These are phyloP conservation scores for Boletus rubescentipes DNA, from an alignment of 768 basidiomycete species.

Conservation along the genomic window DNA sequence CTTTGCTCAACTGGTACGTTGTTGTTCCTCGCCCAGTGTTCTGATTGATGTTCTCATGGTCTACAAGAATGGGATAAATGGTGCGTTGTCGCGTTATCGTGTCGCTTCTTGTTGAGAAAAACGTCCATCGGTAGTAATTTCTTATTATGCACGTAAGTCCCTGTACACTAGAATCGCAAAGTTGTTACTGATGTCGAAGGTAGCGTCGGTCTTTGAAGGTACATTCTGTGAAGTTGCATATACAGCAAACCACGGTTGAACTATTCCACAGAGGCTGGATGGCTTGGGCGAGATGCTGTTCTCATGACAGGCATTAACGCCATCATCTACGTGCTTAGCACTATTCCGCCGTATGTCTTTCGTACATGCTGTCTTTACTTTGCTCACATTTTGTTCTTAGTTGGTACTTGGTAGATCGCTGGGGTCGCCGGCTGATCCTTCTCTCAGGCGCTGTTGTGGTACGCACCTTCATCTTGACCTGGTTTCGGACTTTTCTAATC, in stretches of 20 bases:
- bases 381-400: slow-evolving; percentile 38
- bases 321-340: slow-evolving; percentile 74
- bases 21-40: neutral
- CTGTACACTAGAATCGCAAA: neutral
- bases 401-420: slow-evolving; percentile 92
- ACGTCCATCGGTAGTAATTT: slow-evolving; percentile 62
- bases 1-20: slow-evolving; percentile 86
- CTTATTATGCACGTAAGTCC: slow-evolving; percentile 86
- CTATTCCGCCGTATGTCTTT: slow-evolving; percentile 76
- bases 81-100: slow-evolving; percentile 39
- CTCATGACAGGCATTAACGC: slow-evolving; percentile 96
- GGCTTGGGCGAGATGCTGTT: slow-evolving; percentile 90
- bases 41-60: slow-evolving; percentile 1
- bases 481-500: slow-evolving; percentile 4
- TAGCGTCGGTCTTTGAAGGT: slow-evolving; percentile 93
- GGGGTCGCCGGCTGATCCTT: slow-evolving; percentile 85
- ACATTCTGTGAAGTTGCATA: slow-evolving; percentile 9
- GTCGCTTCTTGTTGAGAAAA: slow-evolving; percentile 7
- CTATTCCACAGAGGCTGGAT: slow-evolving; percentile 73
- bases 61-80: slow-evolving; percentile 88
- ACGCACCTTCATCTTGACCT: slow-evolving; percentile 25
- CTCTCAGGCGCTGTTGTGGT: slow-evolving; percentile 83
- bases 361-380: neutral
- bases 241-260: slow-evolving; percentile 1
- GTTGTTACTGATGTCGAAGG: slow-evolving; percentile 10